Evolutionary conservation across 2,329 filamentous ascomycete species (phyloP).

Genomic region (Dichotomopilus funicola): DNA sequence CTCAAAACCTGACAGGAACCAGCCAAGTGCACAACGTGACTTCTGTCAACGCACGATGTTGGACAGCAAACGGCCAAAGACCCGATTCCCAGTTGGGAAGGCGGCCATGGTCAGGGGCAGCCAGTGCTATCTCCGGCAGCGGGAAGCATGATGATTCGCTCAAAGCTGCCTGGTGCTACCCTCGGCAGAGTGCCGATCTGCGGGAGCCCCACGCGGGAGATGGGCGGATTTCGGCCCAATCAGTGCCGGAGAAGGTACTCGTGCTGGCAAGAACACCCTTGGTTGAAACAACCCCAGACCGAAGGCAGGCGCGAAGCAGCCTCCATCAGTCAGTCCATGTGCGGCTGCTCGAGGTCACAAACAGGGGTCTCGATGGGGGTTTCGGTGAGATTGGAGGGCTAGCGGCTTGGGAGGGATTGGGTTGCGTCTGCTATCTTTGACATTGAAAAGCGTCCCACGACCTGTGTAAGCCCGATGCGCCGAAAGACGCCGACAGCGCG

Average conservation of each 20-base stretch:
- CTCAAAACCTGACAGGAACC: too few relatives aligned
- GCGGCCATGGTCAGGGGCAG: background rate
- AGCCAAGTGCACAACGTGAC: background rate
- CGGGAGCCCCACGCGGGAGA: background rate
- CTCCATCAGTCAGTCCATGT: background rate
- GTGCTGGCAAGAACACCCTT: background rate
- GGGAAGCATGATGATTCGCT: background rate
- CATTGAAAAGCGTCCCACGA: background rate
- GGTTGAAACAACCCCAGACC: slow-evolving; percentile 1
- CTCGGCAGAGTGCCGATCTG: slow-evolving; percentile 2
- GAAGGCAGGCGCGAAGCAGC: background rate
- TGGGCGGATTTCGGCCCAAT: background rate
- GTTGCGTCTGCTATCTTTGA: too few relatives aligned
- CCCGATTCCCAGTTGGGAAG: slow-evolving; percentile 3
- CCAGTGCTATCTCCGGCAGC: background rate
- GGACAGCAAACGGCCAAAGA: too few relatives aligned
- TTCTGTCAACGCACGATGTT: too few relatives aligned
- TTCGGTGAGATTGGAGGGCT: slow-evolving; percentile 4
- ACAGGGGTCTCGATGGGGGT: background rate
- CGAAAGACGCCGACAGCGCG: background rate
- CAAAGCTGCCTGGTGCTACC: background rate
- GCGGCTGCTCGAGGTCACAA: background rate
- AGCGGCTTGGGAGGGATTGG: background rate
- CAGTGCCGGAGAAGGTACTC: background rate
- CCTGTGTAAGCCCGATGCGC: background rate